phyloP scores from a whole-genome alignment of 2,329 filamentous ascomycete species.

The Colletotrichum lupini region DNA sequence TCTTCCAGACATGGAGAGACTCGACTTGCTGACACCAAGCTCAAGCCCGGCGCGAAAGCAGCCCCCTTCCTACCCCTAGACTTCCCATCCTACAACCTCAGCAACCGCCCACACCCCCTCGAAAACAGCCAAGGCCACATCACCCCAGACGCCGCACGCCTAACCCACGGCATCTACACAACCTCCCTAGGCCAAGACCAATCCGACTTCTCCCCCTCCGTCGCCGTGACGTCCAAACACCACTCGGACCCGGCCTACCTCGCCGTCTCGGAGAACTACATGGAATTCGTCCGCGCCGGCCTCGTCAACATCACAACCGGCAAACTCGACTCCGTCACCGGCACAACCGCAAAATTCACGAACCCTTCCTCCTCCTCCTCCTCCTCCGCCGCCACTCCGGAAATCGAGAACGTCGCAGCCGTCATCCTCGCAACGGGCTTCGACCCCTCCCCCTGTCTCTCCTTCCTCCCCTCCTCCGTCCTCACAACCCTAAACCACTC shows the following conservation, averaged over 20 bases:
- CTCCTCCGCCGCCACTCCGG: background rate
- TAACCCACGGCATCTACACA: slow-evolving; percentile 63
- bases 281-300: slow-evolving; percentile 77
- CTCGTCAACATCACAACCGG: slow-evolving; percentile 64
- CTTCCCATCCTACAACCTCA: slow-evolving; percentile 76
- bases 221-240: slow-evolving; percentile 49
- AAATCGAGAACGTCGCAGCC: slow-evolving; percentile 68
- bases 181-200: slow-evolving; percentile 65
- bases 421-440: slow-evolving; percentile 84
- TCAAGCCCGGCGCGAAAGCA: slow-evolving; percentile 56
- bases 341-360: slow-evolving; percentile 48
- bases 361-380: slow-evolving; percentile 41
- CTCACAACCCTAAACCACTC: slow-evolving; percentile 69
- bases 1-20: background rate
- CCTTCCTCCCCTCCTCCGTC: slow-evolving; percentile 70
- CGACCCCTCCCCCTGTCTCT: slow-evolving; percentile 70
- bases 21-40: slow-evolving; percentile 39
- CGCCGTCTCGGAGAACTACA: slow-evolving; percentile 77
- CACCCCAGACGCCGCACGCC: slow-evolving; percentile 64
- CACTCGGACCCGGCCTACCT: slow-evolving; percentile 70
- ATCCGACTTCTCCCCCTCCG: slow-evolving; percentile 55
- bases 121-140: slow-evolving; percentile 74
- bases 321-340: slow-evolving; percentile 52
- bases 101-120: slow-evolving; percentile 68
- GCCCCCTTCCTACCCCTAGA: slow-evolving; percentile 79